These are phyloP conservation scores for Melocanna baccifera DNA, from an alignment of 176 grass and related monocot genomes.

Conservation along the genomic window DNA sequence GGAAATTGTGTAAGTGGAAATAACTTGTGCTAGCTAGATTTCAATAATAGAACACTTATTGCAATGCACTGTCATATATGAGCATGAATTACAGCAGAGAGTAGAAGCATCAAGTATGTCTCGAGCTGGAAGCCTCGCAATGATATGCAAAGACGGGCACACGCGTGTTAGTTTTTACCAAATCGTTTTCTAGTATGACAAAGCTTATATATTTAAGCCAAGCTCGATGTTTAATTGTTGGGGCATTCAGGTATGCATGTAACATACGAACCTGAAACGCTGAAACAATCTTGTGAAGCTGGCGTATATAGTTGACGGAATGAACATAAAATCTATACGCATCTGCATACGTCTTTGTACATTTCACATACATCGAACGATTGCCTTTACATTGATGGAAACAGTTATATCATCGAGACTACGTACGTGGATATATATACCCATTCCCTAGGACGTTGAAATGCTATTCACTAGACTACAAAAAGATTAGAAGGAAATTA, in stretches of 20 bases:
- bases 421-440: neutral
- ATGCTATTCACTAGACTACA: neutral
- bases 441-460: neutral
- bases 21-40: neutral
- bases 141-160: neutral
- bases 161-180: neutral
- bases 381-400: neutral
- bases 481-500: neutral
- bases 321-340: neutral
- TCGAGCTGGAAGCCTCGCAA: neutral
- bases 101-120: no score
- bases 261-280: neutral
- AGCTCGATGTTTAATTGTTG: neutral
- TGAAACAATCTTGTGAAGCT: neutral
- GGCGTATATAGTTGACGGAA: neutral
- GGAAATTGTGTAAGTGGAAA: neutral
- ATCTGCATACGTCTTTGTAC: neutral
- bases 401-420: neutral
- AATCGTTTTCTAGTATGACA: neutral
- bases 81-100: no score
- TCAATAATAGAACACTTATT: neutral
- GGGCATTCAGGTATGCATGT: neutral
- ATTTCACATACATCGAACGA: neutral
- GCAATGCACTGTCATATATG: neutral
- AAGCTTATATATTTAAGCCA: neutral